A percentile compares a stretch with the other conserved stretches of the same genome.
phyloP scores from a whole-genome alignment of 371 early-diverging fungal species.

The Fennellomyces sp. region DNA sequence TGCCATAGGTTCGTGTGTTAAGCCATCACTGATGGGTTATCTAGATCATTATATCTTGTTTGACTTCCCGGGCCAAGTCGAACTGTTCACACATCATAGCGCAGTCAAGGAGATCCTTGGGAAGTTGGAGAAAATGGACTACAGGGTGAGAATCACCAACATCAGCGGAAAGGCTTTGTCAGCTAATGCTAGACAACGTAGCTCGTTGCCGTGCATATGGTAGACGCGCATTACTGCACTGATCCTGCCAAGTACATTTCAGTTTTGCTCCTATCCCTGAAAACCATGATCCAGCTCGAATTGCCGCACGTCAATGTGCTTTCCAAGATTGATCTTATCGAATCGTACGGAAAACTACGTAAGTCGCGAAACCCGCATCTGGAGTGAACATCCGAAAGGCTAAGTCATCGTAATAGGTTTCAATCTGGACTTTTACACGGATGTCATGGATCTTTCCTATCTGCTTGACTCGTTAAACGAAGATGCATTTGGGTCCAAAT shows the following conservation, averaged over 20 bases:
- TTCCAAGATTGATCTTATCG: slow-evolving; percentile 93
- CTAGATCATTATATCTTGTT: slow-evolving; percentile 90
- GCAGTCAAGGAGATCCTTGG: slow-evolving; percentile 82
- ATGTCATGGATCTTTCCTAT: slow-evolving; percentile 89
- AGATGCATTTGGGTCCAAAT: slow-evolving; percentile 69
- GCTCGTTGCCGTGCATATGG: slow-evolving; percentile 90
- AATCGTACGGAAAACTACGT: slow-evolving; percentile 80
- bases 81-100: slow-evolving; percentile 95
- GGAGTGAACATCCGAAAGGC: background rate
- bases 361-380: too few species aligned
- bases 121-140: slow-evolving; percentile 73
- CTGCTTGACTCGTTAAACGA: slow-evolving; percentile 76
- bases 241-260: slow-evolving; percentile 94
- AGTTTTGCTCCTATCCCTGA: slow-evolving; percentile 82
- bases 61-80: slow-evolving; percentile 99
- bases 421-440: slow-evolving; percentile 92
- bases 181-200: too few species aligned
- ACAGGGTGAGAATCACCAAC: slow-evolving; percentile 70
- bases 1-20: slow-evolving; percentile 58
- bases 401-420: slow-evolving; percentile 55
- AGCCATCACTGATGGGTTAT: slow-evolving; percentile 9
- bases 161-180: too few species aligned
- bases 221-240: slow-evolving; percentile 93
- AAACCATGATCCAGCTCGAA: slow-evolving; percentile 93
- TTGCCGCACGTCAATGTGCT: slow-evolving; percentile 96